A percentile compares a stretch with the other conserved stretches of the same genome.
These are phyloP conservation scores for Boletus rubescentipes DNA, from an alignment of 768 basidiomycete genomes.

Conservation along the genomic window DNA sequence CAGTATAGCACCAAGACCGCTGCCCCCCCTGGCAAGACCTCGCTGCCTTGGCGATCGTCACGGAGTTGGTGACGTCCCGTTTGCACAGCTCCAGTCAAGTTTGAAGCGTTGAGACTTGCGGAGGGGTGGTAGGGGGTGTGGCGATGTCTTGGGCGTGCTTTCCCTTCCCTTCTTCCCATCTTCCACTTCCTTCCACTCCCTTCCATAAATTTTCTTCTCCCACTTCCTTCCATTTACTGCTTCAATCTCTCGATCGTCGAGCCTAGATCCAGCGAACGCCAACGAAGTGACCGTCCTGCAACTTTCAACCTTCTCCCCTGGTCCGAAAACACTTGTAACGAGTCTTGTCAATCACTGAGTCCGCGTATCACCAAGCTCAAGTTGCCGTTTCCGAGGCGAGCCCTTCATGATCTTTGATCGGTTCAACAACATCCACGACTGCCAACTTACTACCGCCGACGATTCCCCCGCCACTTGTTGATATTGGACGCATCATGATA, in stretches of 20 bases:
- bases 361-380: neutral
- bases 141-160: neutral
- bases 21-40: neutral
- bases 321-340: neutral
- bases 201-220: neutral
- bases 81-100: neutral
- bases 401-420: neutral
- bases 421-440: neutral
- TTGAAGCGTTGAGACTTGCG: neutral
- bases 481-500: neutral
- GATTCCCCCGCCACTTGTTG: neutral
- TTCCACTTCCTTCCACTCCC: neutral
- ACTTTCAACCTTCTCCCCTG: neutral
- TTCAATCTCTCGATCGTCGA: neutral
- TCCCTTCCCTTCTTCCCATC: neutral
- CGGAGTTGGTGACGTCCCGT: neutral
- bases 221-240: neutral
- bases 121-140: neutral
- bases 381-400: neutral
- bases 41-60: neutral
- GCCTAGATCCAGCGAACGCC: neutral
- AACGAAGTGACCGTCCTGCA: neutral
- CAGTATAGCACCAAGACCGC: neutral
- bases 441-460: neutral
- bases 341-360: neutral